A percentile compares a stretch with the other conserved stretches of the same genome.
Conservation (phyloP, 192 early-diverging fungal genomes). For the Jimgerdemannia lactiflua region DNA sequence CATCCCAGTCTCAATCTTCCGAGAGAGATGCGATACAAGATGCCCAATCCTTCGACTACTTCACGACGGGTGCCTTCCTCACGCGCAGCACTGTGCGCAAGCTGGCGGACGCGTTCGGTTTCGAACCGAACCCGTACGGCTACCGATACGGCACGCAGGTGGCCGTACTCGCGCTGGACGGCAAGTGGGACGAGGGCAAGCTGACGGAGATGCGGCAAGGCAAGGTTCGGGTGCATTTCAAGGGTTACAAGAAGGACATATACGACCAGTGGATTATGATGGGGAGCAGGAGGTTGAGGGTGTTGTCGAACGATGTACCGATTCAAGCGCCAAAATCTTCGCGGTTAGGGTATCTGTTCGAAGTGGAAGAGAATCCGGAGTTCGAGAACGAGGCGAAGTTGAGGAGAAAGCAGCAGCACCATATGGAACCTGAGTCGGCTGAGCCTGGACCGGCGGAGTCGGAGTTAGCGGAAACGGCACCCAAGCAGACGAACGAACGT, state of each 20-base stretch:
- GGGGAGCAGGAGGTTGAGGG: constrained; percentile 32
- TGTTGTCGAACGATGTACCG: constrained; percentile 12
- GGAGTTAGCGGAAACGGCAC: neutral
- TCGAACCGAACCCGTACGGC: constrained; percentile 26
- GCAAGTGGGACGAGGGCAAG: constrained; percentile 45
- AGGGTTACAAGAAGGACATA: constrained; percentile 38
- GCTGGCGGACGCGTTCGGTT: constrained; percentile 25
- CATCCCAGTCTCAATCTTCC: neutral
- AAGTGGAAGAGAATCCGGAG: constrained; percentile 4
- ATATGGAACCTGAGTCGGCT: neutral
- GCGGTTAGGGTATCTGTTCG: neutral
- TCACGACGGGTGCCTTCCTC: constrained; percentile 33
- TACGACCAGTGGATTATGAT: constrained; percentile 56
- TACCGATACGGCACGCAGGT: constrained; percentile 31
- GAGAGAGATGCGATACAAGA: neutral
- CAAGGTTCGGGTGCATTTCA: constrained; percentile 45
- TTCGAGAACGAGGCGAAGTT: neutral
- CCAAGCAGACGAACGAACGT: neutral
- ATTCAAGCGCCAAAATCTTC: neutral
- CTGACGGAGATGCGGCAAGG: constrained; percentile 35
- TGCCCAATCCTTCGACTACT: neutral
- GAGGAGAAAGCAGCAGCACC: neutral
- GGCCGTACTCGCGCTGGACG: constrained; percentile 44
- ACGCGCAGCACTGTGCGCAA: constrained; percentile 33
- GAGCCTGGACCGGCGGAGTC: neutral